These are phyloP conservation scores for Pelargonium hybrid DNA, from an alignment of 441 rosid genomes.

Conservation along the genomic window DNA sequence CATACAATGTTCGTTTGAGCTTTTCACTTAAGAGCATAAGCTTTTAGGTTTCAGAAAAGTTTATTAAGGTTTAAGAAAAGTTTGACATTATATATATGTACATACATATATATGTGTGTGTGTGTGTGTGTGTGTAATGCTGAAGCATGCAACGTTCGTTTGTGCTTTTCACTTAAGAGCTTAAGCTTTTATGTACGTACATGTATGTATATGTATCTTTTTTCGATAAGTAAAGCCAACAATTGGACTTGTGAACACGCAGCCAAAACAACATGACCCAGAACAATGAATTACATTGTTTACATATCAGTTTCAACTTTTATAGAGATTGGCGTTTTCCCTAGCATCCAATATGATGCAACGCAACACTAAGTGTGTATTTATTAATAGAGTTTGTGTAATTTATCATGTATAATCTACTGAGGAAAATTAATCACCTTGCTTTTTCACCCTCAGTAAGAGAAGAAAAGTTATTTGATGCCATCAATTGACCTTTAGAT, in stretches of 20 bases:
- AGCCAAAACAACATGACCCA: not conserved
- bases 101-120: no score
- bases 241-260: not conserved
- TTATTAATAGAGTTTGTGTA: not conserved
- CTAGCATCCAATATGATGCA: not conserved
- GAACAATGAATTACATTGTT: not conserved
- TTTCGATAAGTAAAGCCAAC: not conserved
- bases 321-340: not conserved
- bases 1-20: no score
- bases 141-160: no score
- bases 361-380: not conserved
- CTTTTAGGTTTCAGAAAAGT: no score
- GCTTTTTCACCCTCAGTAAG: slow-evolving; percentile 54
- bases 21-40: no score
- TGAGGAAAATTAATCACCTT: slow-evolving; percentile 38
- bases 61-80: no score
- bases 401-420: slow-evolving; percentile 3
- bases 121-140: no score
- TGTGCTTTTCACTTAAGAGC: no score
- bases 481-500: slow-evolving; percentile 32
- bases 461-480: slow-evolving; percentile 41
- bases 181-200: no score
- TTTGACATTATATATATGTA: no score
- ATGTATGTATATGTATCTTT: not conserved
- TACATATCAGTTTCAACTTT: not conserved